Conservation (phyloP, 208 protist species). For the Acanthamoeba rhysodes region DNA sequence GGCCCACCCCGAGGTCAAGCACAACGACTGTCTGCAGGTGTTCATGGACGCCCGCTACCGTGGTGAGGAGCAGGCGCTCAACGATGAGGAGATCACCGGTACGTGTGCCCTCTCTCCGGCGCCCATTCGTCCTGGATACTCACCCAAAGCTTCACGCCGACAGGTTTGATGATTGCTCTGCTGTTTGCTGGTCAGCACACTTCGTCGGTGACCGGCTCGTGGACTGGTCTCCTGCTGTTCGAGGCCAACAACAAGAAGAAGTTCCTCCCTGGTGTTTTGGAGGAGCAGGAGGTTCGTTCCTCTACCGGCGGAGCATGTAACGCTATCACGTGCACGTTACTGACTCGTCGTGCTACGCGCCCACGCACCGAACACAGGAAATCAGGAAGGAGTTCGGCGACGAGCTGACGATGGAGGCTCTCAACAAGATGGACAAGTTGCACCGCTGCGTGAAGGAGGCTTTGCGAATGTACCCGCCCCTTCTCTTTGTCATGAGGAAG, state of each 20-base stretch:
- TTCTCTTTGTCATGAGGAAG: conserved; percentile 95
- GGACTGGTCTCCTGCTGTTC: conserved; percentile 91
- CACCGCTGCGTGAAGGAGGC: conserved; percentile 93
- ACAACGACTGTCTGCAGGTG: conserved; percentile 85
- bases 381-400: conserved; percentile 86
- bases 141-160: not conserved
- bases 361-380: not conserved
- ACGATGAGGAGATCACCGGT: conserved; percentile 94
- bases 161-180: conserved; percentile 90
- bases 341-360: not conserved
- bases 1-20: conserved; percentile 82
- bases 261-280: conserved; percentile 59
- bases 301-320: no score
- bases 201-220: conserved; percentile 93
- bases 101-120: conserved; percentile 74
- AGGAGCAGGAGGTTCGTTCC: conserved; percentile 56
- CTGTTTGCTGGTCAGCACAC: conserved; percentile 97
- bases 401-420: conserved; percentile 93
- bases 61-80: conserved; percentile 92
- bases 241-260: conserved; percentile 71
- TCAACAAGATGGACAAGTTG: conserved; percentile 93
- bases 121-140: not conserved
- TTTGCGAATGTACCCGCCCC: conserved; percentile 94
- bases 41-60: conserved; percentile 93
- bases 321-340: not conserved